Evolutionary conservation across 495 filamentous ascomycete species (phyloP), one percentile per base, ranked within the genome.

Genomic region (Aspergillus nidulans): DNA sequence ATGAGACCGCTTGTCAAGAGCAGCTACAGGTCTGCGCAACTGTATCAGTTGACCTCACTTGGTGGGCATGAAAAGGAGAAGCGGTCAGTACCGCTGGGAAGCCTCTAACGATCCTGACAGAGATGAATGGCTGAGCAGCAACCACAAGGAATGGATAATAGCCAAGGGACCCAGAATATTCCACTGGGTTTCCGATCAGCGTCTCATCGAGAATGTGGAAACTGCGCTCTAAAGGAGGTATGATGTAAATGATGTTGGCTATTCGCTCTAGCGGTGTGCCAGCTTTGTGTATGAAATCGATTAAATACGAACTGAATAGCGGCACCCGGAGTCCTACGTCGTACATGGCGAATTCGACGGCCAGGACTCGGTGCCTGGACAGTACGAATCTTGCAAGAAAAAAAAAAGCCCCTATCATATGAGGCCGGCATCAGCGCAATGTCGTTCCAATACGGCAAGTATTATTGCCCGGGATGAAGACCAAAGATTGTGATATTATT

Each of bases 41-140:
- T 49, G 51, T 42, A 49, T 44, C 41, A 45, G 38, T 30, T 43
- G n/a, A 41, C 13, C 21, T 23, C 20, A 39, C 47, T 50, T 53
- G 40, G 51, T 61, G 53, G 49, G 15, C 41, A 47, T 15, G 24
- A 44, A 55, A 57, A 39, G 41, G 48, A 51, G 61, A 58, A 58
- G 61, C 61, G 61, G 61, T 63, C 61, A 63, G 47, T 46, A 60
- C 28, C 39, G 52, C n/a, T 15, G 42, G 28, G 48, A 53, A 38
- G 34, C 40, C 46, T 55, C 24, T 25, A 36, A 32, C 52, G 40
- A 15, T 26, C 42, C 20, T 21, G n/a, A n/a, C 32, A 24, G 23
- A 56, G 38, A 49, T 43, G 45, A 49, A 49, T 49, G 53, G 53
- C 36, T 49, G 34, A 44, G 49, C 34, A 58, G 18, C 50, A 45